phyloP scores from a whole-genome alignment of 306 rosid species.

The Glycyrrhiza uralensis region DNA sequence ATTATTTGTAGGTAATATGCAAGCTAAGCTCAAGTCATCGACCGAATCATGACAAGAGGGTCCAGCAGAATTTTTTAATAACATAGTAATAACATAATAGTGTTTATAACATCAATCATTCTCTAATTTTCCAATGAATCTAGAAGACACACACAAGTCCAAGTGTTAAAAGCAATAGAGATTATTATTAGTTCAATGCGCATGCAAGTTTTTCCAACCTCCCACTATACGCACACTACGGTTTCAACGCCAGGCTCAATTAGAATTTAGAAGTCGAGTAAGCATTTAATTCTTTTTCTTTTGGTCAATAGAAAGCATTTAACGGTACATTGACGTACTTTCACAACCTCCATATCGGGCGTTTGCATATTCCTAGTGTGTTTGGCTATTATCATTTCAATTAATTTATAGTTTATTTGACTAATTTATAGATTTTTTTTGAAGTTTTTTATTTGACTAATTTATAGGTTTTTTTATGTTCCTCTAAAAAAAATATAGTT shows the following conservation, averaged over 20 bases:
- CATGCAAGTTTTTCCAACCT: slow-evolving; percentile 24
- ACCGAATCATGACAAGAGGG: background rate
- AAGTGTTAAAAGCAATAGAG: background rate
- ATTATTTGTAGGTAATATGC: too few species aligned
- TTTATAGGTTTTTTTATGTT: too few species aligned
- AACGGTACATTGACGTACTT: slow-evolving; percentile 8
- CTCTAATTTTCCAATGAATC: background rate
- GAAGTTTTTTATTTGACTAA: too few species aligned
- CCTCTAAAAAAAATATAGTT: too few species aligned
- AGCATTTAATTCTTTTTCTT: background rate
- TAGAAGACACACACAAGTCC: background rate
- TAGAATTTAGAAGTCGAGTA: background rate
- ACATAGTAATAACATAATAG: background rate
- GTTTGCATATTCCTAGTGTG: background rate
- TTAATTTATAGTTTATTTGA: too few species aligned
- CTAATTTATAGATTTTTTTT: too few species aligned
- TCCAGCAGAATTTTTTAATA: background rate
- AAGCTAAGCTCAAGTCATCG: background rate
- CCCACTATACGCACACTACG: background rate
- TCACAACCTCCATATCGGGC: background rate
- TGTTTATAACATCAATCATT: background rate
- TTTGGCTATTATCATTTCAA: too few species aligned
- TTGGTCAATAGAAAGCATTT: slow-evolving; percentile 8
- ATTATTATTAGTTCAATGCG: background rate
- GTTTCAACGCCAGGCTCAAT: slow-evolving; percentile 13